Evolutionary conservation across 345 rosid genomes (phyloP).

Genomic region (Acer negundo): DNA sequence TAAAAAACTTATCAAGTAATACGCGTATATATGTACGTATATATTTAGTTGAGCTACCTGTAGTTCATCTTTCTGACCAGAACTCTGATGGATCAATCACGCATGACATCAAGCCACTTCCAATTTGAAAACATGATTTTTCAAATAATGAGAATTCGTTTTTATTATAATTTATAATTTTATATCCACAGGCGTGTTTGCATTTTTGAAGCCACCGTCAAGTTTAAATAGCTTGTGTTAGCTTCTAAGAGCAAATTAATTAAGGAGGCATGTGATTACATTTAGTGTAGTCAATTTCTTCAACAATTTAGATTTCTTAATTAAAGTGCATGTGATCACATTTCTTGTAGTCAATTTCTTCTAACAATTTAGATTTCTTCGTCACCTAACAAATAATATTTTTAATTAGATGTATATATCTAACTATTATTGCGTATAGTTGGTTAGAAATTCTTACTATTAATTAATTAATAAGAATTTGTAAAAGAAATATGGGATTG

Average conservation of each 20-base stretch:
- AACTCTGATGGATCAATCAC: not conserved
- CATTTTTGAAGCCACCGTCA: not conserved
- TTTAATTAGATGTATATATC: not conserved
- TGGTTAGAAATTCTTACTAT: not conserved
- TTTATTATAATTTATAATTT: too few species aligned
- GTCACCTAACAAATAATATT: not conserved
- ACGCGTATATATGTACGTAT: not conserved
- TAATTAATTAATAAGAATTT: too few species aligned
- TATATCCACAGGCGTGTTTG: not conserved
- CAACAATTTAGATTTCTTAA: not conserved
- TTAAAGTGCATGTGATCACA: not conserved
- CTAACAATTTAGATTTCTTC: not conserved
- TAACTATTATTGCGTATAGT: not conserved
- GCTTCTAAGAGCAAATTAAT: not conserved
- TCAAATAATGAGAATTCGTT: too few species aligned
- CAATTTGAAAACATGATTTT: too few species aligned
- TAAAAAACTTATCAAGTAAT: too few species aligned
- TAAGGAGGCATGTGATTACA: not conserved
- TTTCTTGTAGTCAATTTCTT: not conserved
- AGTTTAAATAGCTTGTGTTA: not conserved
- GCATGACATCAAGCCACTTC: not conserved
- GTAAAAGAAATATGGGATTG: too few species aligned
- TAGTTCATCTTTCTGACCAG: not conserved
- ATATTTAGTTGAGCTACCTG: conserved; percentile 13
- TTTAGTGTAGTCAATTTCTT: not conserved